These are phyloP conservation scores for Fusarium domesticum DNA, from an alignment of 2,329 filamentous ascomycete genomes.

Conservation along the genomic window DNA sequence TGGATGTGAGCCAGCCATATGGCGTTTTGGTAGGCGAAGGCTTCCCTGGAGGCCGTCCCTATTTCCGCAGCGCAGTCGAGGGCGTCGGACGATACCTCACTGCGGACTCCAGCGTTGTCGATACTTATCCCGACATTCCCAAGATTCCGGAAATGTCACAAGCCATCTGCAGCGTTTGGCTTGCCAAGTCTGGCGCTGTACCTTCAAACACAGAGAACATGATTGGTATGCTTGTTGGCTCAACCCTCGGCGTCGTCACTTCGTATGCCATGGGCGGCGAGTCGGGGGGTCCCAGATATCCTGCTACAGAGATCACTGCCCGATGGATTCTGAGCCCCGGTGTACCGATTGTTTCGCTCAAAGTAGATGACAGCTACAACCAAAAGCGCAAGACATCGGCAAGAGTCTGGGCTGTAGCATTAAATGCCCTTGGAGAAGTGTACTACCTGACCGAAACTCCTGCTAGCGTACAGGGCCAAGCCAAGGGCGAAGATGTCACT, in stretches of 20 bases:
- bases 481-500: constrained; percentile 53
- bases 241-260: constrained; percentile 77
- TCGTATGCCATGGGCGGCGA: constrained; percentile 71
- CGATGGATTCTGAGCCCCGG: constrained; percentile 90
- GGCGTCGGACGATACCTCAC: constrained; percentile 73
- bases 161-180: constrained; percentile 78
- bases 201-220: constrained; percentile 71
- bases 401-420: constrained; percentile 84
- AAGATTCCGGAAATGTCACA: constrained; percentile 67
- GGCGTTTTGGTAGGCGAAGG: constrained; percentile 85
- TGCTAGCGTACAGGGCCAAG: constrained; percentile 48
- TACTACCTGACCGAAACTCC: constrained; percentile 79
- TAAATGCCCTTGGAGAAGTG: constrained; percentile 90
- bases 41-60: constrained; percentile 75
- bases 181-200: constrained; percentile 76
- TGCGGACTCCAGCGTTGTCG: constrained; percentile 56
- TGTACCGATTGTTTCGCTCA: constrained; percentile 82
- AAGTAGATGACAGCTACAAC: constrained; percentile 80
- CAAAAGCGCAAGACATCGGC: constrained; percentile 64
- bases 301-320: constrained; percentile 75
- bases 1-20: constrained; percentile 85
- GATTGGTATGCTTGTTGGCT: constrained; percentile 79
- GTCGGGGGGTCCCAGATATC: constrained; percentile 57
- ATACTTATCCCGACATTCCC: constrained; percentile 71
- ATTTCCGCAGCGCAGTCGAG: constrained; percentile 73